A percentile compares a stretch with the other conserved stretches of the same genome.
These are phyloP conservation scores for Hymenoscyphus linearis DNA, from an alignment of 2,329 filamentous ascomycete species.

Conservation along the genomic window DNA sequence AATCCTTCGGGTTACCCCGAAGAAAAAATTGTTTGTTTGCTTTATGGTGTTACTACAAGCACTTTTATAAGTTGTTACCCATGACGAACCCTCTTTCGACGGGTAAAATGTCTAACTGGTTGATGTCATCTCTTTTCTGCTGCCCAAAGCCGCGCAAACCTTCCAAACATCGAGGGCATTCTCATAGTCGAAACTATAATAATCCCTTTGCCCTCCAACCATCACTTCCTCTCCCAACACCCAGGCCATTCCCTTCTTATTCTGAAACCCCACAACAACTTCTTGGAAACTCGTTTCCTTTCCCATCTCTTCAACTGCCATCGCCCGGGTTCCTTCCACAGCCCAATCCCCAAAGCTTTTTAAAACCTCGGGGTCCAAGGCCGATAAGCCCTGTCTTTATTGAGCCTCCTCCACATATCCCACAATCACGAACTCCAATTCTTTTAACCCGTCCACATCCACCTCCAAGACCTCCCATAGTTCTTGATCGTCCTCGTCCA, in stretches of 20 bases:
- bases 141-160: not conserved
- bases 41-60: not conserved
- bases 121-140: not conserved
- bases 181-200: not conserved
- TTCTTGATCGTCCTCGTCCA: not conserved
- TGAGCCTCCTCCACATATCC: not conserved
- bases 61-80: slow-evolving; percentile 1
- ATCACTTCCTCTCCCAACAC: not conserved
- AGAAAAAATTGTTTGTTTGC: not conserved
- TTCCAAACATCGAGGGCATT: not conserved
- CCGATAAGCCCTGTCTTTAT: not conserved
- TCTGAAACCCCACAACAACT: not conserved
- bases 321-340: not conserved
- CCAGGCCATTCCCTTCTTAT: not conserved
- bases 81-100: not conserved
- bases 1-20: not conserved
- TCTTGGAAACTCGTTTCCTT: not conserved
- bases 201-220: not conserved
- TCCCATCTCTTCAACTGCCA: not conserved
- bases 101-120: not conserved
- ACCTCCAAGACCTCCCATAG: not conserved
- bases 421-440: not conserved
- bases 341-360: not conserved
- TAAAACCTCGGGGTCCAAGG: not conserved
- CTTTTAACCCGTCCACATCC: not conserved